phyloP scores from a whole-genome alignment of 805 yeast genomes.

The Sugiyamaella qingdaonensis region DNA sequence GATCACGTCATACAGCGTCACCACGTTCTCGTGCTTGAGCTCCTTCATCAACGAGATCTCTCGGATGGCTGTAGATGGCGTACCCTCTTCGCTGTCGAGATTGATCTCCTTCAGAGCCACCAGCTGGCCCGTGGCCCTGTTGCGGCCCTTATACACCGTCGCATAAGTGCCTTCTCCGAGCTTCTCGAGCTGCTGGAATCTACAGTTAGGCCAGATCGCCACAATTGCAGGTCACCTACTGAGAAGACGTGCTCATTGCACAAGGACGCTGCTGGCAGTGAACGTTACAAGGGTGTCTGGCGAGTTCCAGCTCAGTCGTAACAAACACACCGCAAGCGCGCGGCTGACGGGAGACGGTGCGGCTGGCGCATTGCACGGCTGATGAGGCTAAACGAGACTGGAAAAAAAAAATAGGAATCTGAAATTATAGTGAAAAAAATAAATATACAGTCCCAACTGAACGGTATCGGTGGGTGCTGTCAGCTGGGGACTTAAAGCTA shows the following conservation, averaged over 20 bases:
- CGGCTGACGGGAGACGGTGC: not conserved
- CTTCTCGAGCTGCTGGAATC: conserved; percentile 55
- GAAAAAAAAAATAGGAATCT: not conserved
- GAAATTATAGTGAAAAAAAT: not conserved
- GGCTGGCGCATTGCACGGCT: not conserved
- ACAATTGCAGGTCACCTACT: conserved; percentile 21
- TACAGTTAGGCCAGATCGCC: conserved; percentile 3
- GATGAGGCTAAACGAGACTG: not conserved
- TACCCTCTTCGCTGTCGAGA: conserved; percentile 94
- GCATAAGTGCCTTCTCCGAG: conserved; percentile 96
- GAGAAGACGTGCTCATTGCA: conserved; percentile 33
- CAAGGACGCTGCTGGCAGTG: not conserved
- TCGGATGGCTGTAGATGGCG: conserved; percentile 96
- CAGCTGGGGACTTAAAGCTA: too few relatives aligned
- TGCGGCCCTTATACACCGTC: conserved; percentile 94
- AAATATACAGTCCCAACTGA: conserved; percentile 26
- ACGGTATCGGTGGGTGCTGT: conserved; percentile 30
- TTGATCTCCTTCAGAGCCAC: conserved; percentile 95
- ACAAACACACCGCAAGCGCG: not conserved
- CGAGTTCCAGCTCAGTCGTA: too few relatives aligned
- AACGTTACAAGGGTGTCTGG: not conserved
- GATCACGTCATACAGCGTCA: conserved; percentile 88
- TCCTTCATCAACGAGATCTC: conserved; percentile 96
- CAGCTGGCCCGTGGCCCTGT: conserved; percentile 76
- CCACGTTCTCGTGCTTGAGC: conserved; percentile 86